phyloP scores from a whole-genome alignment of 257 asterid species.

The Petrea volubilis region DNA sequence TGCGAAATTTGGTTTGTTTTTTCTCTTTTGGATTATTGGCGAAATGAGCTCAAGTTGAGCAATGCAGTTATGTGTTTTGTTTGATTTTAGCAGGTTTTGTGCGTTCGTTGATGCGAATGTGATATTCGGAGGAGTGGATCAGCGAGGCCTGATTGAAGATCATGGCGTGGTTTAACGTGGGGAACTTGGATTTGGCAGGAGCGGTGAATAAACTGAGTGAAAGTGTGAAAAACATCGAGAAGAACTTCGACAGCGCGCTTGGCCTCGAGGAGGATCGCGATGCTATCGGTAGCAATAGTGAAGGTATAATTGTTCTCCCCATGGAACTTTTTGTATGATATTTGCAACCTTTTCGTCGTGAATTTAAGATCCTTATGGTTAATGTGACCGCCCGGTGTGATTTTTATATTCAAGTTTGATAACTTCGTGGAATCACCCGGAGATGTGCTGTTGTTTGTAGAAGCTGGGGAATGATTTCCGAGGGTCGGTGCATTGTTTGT shows the following conservation, averaged over 20 bases:
- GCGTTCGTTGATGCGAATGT: slow-evolving; percentile 23
- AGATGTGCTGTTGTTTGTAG: neutral
- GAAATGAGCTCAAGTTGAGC: slow-evolving; percentile 6
- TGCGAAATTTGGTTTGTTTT: neutral
- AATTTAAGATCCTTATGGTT: slow-evolving; percentile 1
- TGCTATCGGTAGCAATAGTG: slow-evolving; percentile 42
- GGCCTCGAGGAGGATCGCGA: slow-evolving; percentile 89
- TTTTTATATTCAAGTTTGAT: neutral
- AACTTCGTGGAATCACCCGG: slow-evolving; percentile 1
- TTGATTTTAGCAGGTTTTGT: slow-evolving; percentile 16
- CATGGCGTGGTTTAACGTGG: slow-evolving; percentile 98
- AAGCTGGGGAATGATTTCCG: neutral
- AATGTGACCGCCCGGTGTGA: neutral
- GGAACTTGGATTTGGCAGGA: slow-evolving; percentile 88
- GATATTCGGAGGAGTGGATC: slow-evolving; percentile 37
- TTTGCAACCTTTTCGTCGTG: neutral
- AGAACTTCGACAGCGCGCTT: slow-evolving; percentile 94
- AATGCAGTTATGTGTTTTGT: slow-evolving; percentile 1
- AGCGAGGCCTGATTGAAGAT: slow-evolving; percentile 28
- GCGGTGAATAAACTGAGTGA: slow-evolving; percentile 96
- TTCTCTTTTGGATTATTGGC: neutral
- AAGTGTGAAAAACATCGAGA: slow-evolving; percentile 94
- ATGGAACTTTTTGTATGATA: neutral
- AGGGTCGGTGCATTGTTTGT: neutral
- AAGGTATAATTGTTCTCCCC: slow-evolving; percentile 46